These are phyloP conservation scores for Plectosphaerella plurivora DNA, from an alignment of 2,329 filamentous ascomycete species.

Conservation along the genomic window DNA sequence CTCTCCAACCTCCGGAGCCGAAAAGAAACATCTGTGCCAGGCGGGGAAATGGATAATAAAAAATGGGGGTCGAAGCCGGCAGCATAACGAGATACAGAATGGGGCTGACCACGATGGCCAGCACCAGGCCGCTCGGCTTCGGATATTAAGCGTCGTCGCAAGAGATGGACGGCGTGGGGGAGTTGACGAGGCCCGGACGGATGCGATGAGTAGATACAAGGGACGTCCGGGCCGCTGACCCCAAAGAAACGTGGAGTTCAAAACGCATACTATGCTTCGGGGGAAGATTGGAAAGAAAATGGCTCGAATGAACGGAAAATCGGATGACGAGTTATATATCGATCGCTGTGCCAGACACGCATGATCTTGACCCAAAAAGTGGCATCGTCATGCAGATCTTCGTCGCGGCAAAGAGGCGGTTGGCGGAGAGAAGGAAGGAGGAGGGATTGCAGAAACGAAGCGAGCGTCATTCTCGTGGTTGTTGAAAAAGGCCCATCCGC, in stretches of 20 bases:
- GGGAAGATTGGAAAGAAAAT: constrained; percentile 4
- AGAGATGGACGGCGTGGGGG: no score
- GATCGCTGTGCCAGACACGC: constrained; percentile 59
- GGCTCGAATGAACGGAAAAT: constrained; percentile 17
- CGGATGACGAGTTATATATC: constrained; percentile 30
- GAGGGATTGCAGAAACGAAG: constrained; percentile 22
- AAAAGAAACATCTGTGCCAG: not conserved
- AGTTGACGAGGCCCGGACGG: no score
- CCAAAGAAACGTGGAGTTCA: not conserved
- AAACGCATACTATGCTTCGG: not conserved
- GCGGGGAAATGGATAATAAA: not conserved
- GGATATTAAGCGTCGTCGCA: constrained; percentile 7
- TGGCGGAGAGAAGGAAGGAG: constrained; percentile 12
- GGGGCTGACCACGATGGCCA: constrained; percentile 2
- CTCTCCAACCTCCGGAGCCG: constrained; percentile 14
- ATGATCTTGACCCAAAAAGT: constrained; percentile 48
- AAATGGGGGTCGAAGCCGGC: not conserved
- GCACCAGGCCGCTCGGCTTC: not conserved
- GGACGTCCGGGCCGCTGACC: not conserved
- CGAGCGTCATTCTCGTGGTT: constrained; percentile 14
- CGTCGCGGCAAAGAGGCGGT: constrained; percentile 39
- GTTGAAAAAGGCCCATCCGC: constrained; percentile 14
- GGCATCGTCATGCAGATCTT: constrained; percentile 53
- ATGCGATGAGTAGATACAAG: not conserved
- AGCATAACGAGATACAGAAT: constrained; percentile 15